These are phyloP conservation scores for Vicia sativa DNA, from an alignment of 306 rosid genomes.

Conservation along the genomic window DNA sequence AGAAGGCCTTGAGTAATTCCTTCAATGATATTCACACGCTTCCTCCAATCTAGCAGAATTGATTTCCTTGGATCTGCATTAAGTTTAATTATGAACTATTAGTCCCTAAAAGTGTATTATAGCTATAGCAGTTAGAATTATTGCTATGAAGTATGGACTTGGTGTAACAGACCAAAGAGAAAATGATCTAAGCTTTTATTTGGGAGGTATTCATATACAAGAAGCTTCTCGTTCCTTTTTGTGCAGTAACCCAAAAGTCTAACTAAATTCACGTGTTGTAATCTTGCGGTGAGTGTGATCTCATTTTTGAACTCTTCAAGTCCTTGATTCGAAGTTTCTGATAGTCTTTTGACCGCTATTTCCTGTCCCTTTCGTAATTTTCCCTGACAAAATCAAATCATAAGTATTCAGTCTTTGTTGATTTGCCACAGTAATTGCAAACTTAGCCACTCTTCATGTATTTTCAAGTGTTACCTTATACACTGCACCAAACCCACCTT, in stretches of 20 bases:
- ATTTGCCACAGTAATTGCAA: too few species aligned
- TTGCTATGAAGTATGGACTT: neutral
- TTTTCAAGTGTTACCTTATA: slow-evolving; percentile 51
- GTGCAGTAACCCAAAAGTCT: slow-evolving; percentile 56
- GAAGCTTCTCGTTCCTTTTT: slow-evolving; percentile 51
- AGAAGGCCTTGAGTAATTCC: slow-evolving; percentile 76
- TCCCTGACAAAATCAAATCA: slow-evolving; percentile 45
- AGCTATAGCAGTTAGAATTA: neutral
- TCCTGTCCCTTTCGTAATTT: slow-evolving; percentile 49
- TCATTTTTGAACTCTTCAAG: slow-evolving; percentile 55
- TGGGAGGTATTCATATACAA: slow-evolving; percentile 57
- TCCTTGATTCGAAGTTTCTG: slow-evolving; percentile 57
- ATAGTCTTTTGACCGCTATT: slow-evolving; percentile 57
- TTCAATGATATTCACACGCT: slow-evolving; percentile 59
- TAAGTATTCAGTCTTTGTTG: too few species aligned
- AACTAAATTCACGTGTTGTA: slow-evolving; percentile 63
- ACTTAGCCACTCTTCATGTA: too few species aligned
- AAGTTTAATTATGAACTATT: slow-evolving; percentile 27
- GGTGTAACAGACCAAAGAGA: slow-evolving; percentile 49
- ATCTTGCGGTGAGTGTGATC: slow-evolving; percentile 49
- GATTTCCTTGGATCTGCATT: slow-evolving; percentile 50
- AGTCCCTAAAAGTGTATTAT: slow-evolving; percentile 12
- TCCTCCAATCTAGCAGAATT: slow-evolving; percentile 50
- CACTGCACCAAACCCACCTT: slow-evolving; percentile 61
- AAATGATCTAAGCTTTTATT: slow-evolving; percentile 56